Percentiles rank a stretch among this genome's conserved stretches.
These are phyloP conservation scores for Cercospora berteroae DNA, from an alignment of 2,329 filamentous ascomycete species.

Conservation along the genomic window DNA sequence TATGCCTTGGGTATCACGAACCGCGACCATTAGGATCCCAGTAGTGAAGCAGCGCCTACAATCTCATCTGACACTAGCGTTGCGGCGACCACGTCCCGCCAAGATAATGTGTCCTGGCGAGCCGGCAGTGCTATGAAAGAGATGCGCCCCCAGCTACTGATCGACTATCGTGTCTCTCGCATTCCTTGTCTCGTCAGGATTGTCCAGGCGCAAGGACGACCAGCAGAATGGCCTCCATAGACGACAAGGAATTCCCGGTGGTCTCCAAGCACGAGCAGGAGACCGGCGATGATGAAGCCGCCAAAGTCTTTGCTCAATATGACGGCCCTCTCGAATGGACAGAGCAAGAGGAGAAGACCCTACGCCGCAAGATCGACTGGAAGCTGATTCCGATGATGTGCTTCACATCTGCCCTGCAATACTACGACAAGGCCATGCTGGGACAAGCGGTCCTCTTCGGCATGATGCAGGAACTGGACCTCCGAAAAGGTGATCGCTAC, in stretches of 20 bases:
- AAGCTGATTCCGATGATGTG: conserved; percentile 49
- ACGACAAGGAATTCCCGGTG: background rate
- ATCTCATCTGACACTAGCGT: background rate
- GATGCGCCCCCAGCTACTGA: background rate
- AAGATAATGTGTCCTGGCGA: background rate
- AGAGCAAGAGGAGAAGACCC: conserved; percentile 43
- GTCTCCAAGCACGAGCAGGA: background rate
- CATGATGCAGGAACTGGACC: conserved; percentile 38
- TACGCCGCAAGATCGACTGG: conserved; percentile 46
- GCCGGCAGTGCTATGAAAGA: background rate
- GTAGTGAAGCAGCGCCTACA: background rate
- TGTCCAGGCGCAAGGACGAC: background rate
- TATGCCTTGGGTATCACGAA: background rate
- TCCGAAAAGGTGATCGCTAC: conserved; percentile 42
- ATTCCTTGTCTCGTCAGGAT: background rate
- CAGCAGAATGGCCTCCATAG: background rate
- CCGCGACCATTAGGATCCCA: background rate
- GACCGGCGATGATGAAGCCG: background rate
- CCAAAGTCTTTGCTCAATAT: background rate
- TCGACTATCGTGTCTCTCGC: background rate
- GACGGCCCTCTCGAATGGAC: conserved; percentile 39
- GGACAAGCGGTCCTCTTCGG: conserved; percentile 52
- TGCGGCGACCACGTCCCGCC: background rate
- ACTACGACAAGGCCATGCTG: conserved; percentile 56
- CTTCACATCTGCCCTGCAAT: conserved; percentile 48